These are phyloP conservation scores for Deuterostichococcus epilithicus DNA, from an alignment of 139 green algal genomes.

Conservation along the genomic window DNA sequence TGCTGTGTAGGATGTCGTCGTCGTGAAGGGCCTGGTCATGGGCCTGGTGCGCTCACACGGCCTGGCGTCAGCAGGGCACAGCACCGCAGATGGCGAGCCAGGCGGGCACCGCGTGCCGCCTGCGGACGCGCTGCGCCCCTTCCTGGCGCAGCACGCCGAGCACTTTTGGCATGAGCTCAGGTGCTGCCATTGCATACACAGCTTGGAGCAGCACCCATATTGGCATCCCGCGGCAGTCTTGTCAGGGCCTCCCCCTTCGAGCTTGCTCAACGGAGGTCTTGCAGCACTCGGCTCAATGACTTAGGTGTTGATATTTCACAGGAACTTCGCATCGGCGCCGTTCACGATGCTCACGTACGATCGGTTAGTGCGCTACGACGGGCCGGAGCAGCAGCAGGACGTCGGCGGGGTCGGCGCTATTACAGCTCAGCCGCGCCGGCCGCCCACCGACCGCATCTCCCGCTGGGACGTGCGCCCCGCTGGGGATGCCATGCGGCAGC, in stretches of 20 bases:
- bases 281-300: neutral
- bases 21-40: slow-evolving; percentile 30
- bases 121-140: slow-evolving; percentile 18
- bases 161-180: slow-evolving; percentile 39
- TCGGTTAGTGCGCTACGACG: slow-evolving; percentile 9
- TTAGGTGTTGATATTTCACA: neutral
- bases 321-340: slow-evolving; percentile 14
- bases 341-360: slow-evolving; percentile 21
- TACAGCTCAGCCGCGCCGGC: neutral
- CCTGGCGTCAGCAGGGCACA: neutral
- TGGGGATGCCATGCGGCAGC: no score
- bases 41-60: slow-evolving; percentile 21
- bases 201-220: slow-evolving; percentile 10
- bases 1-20: slow-evolving; percentile 13
- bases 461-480: neutral
- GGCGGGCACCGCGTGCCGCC: neutral
- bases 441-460: neutral
- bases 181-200: neutral
- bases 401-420: neutral
- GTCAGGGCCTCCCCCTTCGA: no score
- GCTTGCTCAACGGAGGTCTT: neutral
- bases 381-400: neutral
- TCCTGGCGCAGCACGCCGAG: slow-evolving; percentile 13
- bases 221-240: neutral
- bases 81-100: neutral